Evolutionary conservation across 306 rosid genomes (phyloP).

Genomic region (Pterocarpus macrocarpus): DNA sequence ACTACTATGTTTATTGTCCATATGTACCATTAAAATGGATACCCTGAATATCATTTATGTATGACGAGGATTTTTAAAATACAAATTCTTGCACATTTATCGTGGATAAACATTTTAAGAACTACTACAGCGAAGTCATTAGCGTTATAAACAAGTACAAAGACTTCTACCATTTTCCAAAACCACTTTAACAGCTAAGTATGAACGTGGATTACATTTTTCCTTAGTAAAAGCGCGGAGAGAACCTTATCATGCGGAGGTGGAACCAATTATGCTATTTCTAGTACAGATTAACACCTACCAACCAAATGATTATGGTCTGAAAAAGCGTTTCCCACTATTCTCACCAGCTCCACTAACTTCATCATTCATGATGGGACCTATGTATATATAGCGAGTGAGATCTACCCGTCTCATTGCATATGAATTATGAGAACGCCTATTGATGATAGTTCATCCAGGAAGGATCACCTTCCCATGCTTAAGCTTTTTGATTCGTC

Average conservation of each 20-base stretch:
- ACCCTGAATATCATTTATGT: too few species aligned
- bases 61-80: conserved; percentile 29
- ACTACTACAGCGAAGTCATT: too few species aligned
- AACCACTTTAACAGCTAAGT: background rate
- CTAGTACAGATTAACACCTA: background rate
- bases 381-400: background rate
- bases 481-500: conserved; percentile 71
- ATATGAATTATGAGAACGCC: conserved; percentile 48
- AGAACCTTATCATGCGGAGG: conserved; percentile 20
- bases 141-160: too few species aligned
- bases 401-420: background rate
- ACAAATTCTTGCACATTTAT: conserved; percentile 8
- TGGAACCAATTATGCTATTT: conserved; percentile 43
- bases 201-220: conserved; percentile 1
- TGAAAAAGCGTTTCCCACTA: conserved; percentile 60
- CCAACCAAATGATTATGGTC: conserved; percentile 38
- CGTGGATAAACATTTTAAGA: background rate
- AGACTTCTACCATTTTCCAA: background rate
- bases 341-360: conserved; percentile 60
- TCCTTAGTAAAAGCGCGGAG: background rate
- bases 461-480: conserved; percentile 36
- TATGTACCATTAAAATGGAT: too few species aligned
- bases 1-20: too few species aligned
- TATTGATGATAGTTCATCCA: conserved; percentile 37
- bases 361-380: background rate